Percentiles rank a stretch among this genome's conserved stretches.
phyloP scores from a whole-genome alignment of 495 filamentous ascomycete species.

The Aspergillus homomorphus region DNA sequence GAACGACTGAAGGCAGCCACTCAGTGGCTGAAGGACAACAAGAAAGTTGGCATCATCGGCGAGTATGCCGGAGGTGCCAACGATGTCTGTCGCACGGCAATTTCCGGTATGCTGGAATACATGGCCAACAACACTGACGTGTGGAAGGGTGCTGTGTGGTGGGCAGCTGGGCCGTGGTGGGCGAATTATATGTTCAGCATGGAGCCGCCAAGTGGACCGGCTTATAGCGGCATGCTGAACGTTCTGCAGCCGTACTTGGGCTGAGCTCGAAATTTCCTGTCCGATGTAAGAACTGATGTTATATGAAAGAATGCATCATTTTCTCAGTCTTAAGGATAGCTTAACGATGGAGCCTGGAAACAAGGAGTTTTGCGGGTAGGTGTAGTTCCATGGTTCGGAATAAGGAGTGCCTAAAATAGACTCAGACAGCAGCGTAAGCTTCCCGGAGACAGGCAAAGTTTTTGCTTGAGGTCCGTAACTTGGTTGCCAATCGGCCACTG shows the following conservation, averaged over 20 bases:
- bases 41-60: slow-evolving; percentile 64
- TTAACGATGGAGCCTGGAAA: neutral
- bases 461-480: neutral
- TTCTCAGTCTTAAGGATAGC: neutral
- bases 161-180: slow-evolving; percentile 67
- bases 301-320: neutral
- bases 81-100: slow-evolving; percentile 58
- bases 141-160: slow-evolving; percentile 70
- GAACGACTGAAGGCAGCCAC: slow-evolving; percentile 65
- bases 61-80: slow-evolving; percentile 72
- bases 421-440: neutral
- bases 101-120: slow-evolving; percentile 61
- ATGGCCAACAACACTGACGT: slow-evolving; percentile 62
- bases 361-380: neutral
- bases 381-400: neutral
- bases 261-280: neutral
- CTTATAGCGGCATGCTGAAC: slow-evolving; percentile 41
- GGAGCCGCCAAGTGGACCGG: slow-evolving; percentile 54
- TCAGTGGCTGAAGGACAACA: slow-evolving; percentile 64
- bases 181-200: slow-evolving; percentile 57
- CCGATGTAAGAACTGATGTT: neutral
- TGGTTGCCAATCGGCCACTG: neutral
- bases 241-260: slow-evolving; percentile 38
- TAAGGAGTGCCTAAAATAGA: neutral
- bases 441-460: neutral